phyloP scores from a whole-genome alignment of 2,329 filamentous ascomycete species.

The Orbilia javanica region DNA sequence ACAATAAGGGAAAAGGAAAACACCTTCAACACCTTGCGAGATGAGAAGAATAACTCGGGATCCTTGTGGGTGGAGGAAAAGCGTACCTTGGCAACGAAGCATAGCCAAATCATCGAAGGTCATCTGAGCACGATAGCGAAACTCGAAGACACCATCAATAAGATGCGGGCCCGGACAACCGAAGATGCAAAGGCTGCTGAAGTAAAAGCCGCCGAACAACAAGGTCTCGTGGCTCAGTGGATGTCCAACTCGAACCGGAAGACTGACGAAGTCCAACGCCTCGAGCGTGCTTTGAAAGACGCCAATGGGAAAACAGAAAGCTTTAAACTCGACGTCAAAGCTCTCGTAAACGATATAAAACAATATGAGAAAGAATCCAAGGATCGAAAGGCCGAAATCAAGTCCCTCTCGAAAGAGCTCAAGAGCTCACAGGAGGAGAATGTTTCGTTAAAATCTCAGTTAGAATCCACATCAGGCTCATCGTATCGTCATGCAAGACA shows the following conservation, averaged over 20 bases:
- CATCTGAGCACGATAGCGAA: conserved; percentile 46
- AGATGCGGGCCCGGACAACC: conserved; percentile 42
- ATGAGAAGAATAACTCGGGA: conserved; percentile 32
- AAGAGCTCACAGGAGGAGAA: conserved; percentile 41
- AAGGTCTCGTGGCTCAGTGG: conserved; percentile 44
- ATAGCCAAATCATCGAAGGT: conserved; percentile 40
- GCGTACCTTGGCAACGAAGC: conserved; percentile 24
- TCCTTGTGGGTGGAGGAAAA: conserved; percentile 40
- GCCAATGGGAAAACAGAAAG: conserved; percentile 38
- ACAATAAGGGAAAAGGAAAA: conserved; percentile 36
- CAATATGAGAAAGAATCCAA: conserved; percentile 51
- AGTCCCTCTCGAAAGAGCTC: conserved; percentile 35
- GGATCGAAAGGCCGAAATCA: conserved; percentile 47
- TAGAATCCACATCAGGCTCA: conserved; percentile 44
- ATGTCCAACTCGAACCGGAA: conserved; percentile 48
- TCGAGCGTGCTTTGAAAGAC: conserved; percentile 46
- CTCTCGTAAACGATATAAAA: conserved; percentile 51
- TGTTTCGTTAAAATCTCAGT: conserved; percentile 27
- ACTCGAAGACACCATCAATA: conserved; percentile 47
- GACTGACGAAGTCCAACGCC: conserved; percentile 42
- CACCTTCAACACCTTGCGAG: conserved; percentile 22
- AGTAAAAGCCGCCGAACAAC: conserved; percentile 36
- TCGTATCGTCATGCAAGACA: conserved; percentile 40
- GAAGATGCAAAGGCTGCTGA: conserved; percentile 48
- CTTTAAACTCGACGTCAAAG: conserved; percentile 49